These are phyloP conservation scores for Agaricus blazei DNA, from an alignment of 768 basidiomycete species.

Conservation along the genomic window DNA sequence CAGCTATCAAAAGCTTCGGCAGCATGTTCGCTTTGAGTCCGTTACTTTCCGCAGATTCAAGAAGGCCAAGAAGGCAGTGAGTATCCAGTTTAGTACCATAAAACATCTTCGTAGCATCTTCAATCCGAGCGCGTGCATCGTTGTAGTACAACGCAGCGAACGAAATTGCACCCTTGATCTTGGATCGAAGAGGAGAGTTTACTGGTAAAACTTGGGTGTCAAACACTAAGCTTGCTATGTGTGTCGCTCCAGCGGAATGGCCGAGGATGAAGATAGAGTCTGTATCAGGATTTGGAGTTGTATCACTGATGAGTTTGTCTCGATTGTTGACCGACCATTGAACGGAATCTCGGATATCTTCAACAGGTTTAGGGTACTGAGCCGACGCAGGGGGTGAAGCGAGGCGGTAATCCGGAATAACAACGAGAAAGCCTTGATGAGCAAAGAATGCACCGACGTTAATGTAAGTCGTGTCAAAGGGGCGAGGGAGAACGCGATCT, in stretches of 20 bases:
- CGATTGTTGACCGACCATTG: conserved; percentile 43
- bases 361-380: conserved; percentile 46
- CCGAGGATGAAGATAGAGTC: conserved; percentile 44
- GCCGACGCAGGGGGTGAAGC: conserved; percentile 36
- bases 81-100: conserved; percentile 13
- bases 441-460: conserved; percentile 61
- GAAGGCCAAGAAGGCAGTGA: not conserved
- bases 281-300: conserved; percentile 32
- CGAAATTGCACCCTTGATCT: conserved; percentile 41
- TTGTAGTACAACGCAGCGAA: conserved; percentile 39
- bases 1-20: conserved; percentile 43
- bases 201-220: conserved; percentile 28
- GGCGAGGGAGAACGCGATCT: conserved; percentile 36
- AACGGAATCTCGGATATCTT: conserved; percentile 59
- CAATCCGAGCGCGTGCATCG: conserved; percentile 16
- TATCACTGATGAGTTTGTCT: conserved; percentile 20
- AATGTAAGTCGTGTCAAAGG: conserved; percentile 46
- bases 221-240: conserved; percentile 40
- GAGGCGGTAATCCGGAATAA: conserved; percentile 68
- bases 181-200: conserved; percentile 23
- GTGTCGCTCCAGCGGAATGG: conserved; percentile 59
- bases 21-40: conserved; percentile 22
- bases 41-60: conserved; percentile 27
- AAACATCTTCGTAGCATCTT: conserved; percentile 25
- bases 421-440: conserved; percentile 47